Evolutionary conservation across 352 stramenopile species (phyloP).

Genomic region (Phytophthora pistaciae): DNA sequence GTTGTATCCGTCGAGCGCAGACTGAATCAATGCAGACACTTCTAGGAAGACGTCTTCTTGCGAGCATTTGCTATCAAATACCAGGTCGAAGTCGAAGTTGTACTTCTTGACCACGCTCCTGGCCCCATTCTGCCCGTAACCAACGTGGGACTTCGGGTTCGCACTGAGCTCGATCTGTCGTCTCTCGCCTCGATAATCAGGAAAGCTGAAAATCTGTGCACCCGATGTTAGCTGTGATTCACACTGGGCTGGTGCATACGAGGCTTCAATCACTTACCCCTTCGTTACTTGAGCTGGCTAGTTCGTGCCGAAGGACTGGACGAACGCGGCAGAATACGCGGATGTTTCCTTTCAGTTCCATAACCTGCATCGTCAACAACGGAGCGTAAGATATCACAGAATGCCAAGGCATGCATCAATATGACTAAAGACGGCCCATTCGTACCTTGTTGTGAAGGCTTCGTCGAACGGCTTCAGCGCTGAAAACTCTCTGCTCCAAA

Average conservation of each 20-base stretch:
- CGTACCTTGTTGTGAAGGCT: constrained; percentile 88
- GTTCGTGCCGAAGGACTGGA: constrained; percentile 86
- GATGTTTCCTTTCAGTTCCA: constrained; percentile 98
- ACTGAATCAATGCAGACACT: constrained; percentile 95
- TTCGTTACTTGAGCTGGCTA: constrained; percentile 42
- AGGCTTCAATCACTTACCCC: constrained; percentile 37
- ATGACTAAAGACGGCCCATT: background rate
- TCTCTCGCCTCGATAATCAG: constrained; percentile 71
- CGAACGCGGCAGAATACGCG: constrained; percentile 96
- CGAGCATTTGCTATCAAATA: constrained; percentile 94
- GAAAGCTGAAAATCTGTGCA: constrained; percentile 76
- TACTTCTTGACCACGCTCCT: constrained; percentile 84
- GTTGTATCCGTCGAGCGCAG: constrained; percentile 95
- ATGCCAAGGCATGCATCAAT: background rate
- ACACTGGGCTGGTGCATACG: background rate
- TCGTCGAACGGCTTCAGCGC: constrained; percentile 76
- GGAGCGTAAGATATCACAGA: constrained; percentile 1
- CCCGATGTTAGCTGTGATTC: background rate
- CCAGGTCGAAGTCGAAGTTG: constrained; percentile 97
- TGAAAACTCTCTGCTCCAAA: constrained; percentile 62
- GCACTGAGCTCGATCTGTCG: constrained; percentile 80
- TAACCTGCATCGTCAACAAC: constrained; percentile 65
- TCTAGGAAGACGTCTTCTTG: constrained; percentile 98
- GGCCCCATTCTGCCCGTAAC: constrained; percentile 69
- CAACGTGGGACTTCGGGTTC: constrained; percentile 69